Evolutionary conservation across 2,329 filamentous ascomycete species (phyloP), one percentile per base, ranked within the genome.

Genomic region (Mycocentrospora acerina): DNA sequence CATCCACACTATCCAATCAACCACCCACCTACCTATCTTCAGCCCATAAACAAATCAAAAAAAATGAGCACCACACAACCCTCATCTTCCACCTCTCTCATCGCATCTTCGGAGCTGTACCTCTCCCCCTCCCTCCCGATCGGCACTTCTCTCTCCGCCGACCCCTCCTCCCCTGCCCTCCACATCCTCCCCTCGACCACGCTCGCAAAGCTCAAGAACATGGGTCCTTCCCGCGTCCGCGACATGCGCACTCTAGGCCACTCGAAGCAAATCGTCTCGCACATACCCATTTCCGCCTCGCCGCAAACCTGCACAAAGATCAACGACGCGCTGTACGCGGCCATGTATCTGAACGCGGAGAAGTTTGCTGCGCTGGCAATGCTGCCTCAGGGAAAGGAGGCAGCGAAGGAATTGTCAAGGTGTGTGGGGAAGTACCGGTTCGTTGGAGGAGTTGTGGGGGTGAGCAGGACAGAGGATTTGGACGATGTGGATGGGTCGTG

Each of bases 401-500:
- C 31, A 60, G 70, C 66, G 0, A 44, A 40, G 4, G 70, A 72
- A 52, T 50, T 73, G 41, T 49, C 53, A 29, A 42, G 71, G 8
- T 72, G 71, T 44, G 62, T 78, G 1, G 57, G 50, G 4, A 55
- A 73, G 32, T 59, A 72, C n/a, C 62, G 66, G 3, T 76, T 79
- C 38, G 64, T 75, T 3, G 75, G 76, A 1, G 72, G 74, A 2
- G 55, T 78, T 28, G 53, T 79, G 8, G 72, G 74, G 40, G 67
- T 71, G 28, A 42, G 28, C 11, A 24, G 30, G n/a, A 35, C 26
- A 11, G 16, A 69, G 71, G 41, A 37, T 44, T 73, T 74, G 53
- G 71, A 78, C 29, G 70, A 67, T 19, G 51, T 55, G 22, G 70
- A 67, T 19, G 51, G 55, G 22, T 57, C 57, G 18, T 77, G 71